Evolutionary conservation across 2,329 filamentous ascomycete genomes (phyloP).

Genomic region (Cryphonectria parasitica): DNA sequence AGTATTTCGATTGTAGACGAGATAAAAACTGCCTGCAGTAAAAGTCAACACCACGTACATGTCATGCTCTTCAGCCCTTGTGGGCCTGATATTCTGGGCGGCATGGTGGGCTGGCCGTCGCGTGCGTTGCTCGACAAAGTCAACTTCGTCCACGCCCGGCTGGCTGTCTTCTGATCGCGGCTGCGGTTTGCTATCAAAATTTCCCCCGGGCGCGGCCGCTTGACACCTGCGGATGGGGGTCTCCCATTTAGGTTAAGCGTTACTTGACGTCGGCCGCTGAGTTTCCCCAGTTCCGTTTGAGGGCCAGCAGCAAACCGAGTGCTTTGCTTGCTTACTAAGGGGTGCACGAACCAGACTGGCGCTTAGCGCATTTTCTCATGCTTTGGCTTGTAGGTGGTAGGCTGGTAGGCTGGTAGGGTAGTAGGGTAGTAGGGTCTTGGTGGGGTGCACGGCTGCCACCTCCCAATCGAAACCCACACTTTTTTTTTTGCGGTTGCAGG

Average conservation of each 20-base stretch:
- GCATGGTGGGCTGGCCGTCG: slow-evolving; percentile 54
- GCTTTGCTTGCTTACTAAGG: background rate
- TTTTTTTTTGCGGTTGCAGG: slow-evolving; percentile 21
- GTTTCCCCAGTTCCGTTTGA: slow-evolving; percentile 17
- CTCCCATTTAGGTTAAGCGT: slow-evolving; percentile 3
- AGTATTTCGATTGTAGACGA: slow-evolving; percentile 23
- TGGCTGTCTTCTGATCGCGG: slow-evolving; percentile 20
- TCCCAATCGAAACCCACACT: slow-evolving; percentile 26
- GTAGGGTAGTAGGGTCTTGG: slow-evolving; percentile 15
- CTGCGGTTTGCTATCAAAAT: slow-evolving; percentile 28
- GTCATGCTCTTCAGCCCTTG: slow-evolving; percentile 63
- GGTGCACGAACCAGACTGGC: slow-evolving; percentile 1
- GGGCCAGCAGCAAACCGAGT: background rate
- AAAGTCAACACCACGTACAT: slow-evolving; percentile 50
- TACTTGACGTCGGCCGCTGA: slow-evolving; percentile 8
- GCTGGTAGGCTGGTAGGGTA: slow-evolving; percentile 6
- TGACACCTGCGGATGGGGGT: slow-evolving; percentile 21
- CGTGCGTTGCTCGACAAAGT: slow-evolving; percentile 28
- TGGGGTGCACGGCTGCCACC: slow-evolving; percentile 10
- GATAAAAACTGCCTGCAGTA: slow-evolving; percentile 32
- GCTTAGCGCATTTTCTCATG: slow-evolving; percentile 8
- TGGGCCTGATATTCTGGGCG: slow-evolving; percentile 66
- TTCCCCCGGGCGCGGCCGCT: slow-evolving; percentile 26
- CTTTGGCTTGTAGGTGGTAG: background rate
- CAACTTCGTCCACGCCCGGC: slow-evolving; percentile 20